Percentiles rank a stretch among this genome's conserved stretches.
Conservation (phyloP, 805 yeast genomes). For the Torulaspora gathmanii region DNA sequence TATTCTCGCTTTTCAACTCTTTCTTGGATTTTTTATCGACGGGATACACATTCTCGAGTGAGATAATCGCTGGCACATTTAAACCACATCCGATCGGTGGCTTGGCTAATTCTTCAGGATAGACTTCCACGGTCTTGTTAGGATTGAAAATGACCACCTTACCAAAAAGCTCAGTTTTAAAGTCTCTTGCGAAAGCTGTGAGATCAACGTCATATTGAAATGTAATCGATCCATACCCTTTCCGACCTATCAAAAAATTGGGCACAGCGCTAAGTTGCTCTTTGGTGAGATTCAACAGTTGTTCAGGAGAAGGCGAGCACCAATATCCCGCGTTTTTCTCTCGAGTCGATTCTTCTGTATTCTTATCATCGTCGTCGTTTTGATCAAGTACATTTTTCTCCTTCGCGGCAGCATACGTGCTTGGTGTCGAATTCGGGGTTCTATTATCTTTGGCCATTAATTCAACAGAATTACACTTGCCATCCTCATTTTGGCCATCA, state of each 20-base stretch:
- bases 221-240: constrained; percentile 62
- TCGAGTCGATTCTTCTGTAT: background rate
- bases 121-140: constrained; percentile 53
- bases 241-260: constrained; percentile 64
- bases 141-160: constrained; percentile 44
- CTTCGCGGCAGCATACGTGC: background rate
- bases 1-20: constrained; percentile 30
- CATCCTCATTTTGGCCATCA: background rate
- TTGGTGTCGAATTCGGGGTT: background rate
- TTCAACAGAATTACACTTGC: background rate
- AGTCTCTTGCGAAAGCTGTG: constrained; percentile 43
- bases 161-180: constrained; percentile 38
- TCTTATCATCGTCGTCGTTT: background rate
- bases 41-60: constrained; percentile 60
- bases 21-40: constrained; percentile 31
- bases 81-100: constrained; percentile 65
- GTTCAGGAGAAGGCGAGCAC: constrained; percentile 62
- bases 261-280: constrained; percentile 52
- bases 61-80: constrained; percentile 72
- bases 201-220: constrained; percentile 68
- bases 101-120: constrained; percentile 48
- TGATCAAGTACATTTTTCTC: background rate
- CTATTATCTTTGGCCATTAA: background rate
- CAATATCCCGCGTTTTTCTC: constrained; percentile 47
- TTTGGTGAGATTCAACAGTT: constrained; percentile 41